These are phyloP conservation scores for Marasmius oreades DNA, from an alignment of 1,284 basidiomycete species.

Conservation along the genomic window DNA sequence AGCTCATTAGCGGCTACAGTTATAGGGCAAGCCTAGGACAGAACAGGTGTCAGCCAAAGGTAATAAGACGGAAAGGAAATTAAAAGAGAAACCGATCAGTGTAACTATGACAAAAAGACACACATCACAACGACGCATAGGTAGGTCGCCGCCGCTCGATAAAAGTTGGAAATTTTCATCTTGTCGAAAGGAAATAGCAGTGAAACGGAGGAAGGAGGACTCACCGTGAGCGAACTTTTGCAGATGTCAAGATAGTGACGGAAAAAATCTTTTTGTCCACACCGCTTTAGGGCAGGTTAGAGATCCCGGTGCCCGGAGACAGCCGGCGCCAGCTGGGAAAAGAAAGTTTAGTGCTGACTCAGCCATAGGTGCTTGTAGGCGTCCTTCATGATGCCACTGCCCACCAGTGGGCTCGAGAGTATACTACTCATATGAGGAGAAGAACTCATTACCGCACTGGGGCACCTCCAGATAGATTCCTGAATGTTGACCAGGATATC, in stretches of 20 bases:
- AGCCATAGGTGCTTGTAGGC: no score
- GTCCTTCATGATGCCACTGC: no score
- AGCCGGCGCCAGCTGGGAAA: no score
- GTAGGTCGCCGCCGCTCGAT: constrained; percentile 50
- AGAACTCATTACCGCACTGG: no score
- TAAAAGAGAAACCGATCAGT: constrained; percentile 77
- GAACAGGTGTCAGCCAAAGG: constrained; percentile 17
- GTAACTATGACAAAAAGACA: constrained; percentile 82
- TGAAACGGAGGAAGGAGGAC: no score
- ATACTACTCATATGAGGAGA: no score
- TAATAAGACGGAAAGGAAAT: constrained; percentile 11
- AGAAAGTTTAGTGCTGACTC: no score
- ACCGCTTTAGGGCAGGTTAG: background rate
- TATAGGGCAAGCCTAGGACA: background rate
- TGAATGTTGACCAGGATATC: no score
- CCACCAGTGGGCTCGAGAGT: no score
- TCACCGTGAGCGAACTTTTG: background rate
- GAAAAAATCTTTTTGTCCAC: constrained; percentile 2
- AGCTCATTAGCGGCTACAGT: no score
- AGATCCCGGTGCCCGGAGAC: no score
- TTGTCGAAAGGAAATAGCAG: constrained; percentile 29
- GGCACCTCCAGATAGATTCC: no score
- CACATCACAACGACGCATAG: constrained; percentile 48
- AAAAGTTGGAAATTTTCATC: constrained; percentile 52
- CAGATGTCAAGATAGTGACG: background rate